Conservation (phyloP, 176 grass and related monocot species). For the Tuctoria greenei region DNA sequence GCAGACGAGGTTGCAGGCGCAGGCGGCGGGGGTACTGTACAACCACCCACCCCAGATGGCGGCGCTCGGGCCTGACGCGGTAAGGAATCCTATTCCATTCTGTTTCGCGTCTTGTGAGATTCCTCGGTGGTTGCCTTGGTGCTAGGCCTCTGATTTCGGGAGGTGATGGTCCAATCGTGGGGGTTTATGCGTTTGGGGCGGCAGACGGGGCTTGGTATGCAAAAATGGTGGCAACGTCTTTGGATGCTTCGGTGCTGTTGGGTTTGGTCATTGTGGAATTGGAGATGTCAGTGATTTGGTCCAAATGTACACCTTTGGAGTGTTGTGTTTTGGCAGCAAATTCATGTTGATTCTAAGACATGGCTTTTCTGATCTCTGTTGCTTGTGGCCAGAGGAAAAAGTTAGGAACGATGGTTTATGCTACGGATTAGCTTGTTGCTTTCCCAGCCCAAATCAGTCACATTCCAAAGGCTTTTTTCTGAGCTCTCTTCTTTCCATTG, state of each 20-base stretch:
- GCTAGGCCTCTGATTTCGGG: not conserved
- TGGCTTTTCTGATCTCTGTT: not conserved
- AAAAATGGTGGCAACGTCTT: not conserved
- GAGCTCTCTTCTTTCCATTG: not conserved
- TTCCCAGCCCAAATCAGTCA: not conserved
- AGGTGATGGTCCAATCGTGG: not conserved
- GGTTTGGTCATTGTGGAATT: too few species aligned
- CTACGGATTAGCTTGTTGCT: not conserved
- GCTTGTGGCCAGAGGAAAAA: not conserved
- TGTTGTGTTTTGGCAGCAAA: not conserved
- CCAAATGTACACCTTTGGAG: not conserved
- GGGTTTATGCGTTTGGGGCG: not conserved
- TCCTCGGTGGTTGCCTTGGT: not conserved
- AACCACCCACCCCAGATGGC: slow-evolving; percentile 64
- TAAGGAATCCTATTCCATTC: slow-evolving; percentile 41
- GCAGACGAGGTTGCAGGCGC: slow-evolving; percentile 94
- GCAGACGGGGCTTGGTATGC: not conserved
- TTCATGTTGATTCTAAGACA: not conserved
- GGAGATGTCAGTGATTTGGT: not conserved
- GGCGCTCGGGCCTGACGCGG: slow-evolving; percentile 56
- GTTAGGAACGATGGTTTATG: not conserved
- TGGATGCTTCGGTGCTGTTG: not conserved
- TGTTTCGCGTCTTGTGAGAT: not conserved
- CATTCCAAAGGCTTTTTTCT: not conserved
- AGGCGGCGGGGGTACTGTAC: slow-evolving; percentile 87